Conservation (phyloP, 306 rosid genomes). For the Argentina anserina region DNA sequence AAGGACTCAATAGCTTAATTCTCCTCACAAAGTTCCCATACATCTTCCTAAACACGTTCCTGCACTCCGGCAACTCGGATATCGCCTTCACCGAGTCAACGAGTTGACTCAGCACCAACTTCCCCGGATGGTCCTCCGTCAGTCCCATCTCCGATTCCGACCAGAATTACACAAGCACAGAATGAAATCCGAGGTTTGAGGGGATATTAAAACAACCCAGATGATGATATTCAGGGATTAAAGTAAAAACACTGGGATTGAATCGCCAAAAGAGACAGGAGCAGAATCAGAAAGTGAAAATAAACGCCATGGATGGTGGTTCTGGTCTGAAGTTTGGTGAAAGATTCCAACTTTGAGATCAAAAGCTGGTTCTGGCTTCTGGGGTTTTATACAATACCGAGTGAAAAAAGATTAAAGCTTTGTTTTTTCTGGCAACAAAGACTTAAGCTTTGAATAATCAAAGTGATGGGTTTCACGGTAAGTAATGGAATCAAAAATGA, state of each 20-base stretch:
- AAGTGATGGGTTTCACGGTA: not conserved
- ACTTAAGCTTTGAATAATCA: not conserved
- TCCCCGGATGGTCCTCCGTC: constrained; percentile 33
- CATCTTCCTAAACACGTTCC: constrained; percentile 60
- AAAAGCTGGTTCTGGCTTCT: not conserved
- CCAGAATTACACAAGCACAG: constrained; percentile 20
- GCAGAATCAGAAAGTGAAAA: constrained; percentile 13
- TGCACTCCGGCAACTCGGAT: constrained; percentile 63
- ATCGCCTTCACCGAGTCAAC: constrained; percentile 57
- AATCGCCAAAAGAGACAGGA: constrained; percentile 15
- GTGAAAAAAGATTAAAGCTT: not conserved
- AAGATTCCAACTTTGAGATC: not conserved
- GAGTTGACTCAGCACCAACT: constrained; percentile 43
- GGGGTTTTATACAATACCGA: not conserved
- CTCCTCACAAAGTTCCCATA: constrained; percentile 76
- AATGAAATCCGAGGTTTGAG: not conserved
- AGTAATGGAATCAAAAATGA: not conserved
- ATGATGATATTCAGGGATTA: not conserved
- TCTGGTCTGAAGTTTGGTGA: not conserved
- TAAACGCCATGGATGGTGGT: constrained; percentile 16
- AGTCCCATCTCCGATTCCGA: constrained; percentile 50
- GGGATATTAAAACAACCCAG: constrained; percentile 3
- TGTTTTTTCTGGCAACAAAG: too few relatives aligned
- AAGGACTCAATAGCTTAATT: constrained; percentile 76
- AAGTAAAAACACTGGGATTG: constrained; percentile 1